phyloP scores from a whole-genome alignment of 345 rosid genomes.

The Linum lewisii region DNA sequence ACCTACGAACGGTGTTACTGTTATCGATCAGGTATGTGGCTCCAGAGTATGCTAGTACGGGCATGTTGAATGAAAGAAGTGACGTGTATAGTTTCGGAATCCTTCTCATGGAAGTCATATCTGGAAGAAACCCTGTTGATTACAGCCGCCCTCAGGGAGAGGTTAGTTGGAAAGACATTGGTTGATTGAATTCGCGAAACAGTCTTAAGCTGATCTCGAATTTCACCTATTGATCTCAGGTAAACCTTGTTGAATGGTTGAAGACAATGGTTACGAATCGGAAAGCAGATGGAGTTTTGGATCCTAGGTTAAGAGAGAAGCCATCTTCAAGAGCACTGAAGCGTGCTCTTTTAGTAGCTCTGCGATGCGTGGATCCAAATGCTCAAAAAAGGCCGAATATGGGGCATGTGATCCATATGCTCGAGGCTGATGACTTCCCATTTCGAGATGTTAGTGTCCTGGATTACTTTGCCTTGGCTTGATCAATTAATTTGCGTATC shows the following conservation, averaged over 20 bases:
- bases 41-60: conserved; percentile 93
- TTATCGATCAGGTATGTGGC: conserved; percentile 58
- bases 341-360: conserved; percentile 73
- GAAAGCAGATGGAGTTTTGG: conserved; percentile 72
- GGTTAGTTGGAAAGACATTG: conserved; percentile 27
- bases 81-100: conserved; percentile 85
- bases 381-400: conserved; percentile 68
- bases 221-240: conserved; percentile 33
- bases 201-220: background rate
- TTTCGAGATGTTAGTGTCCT: conserved; percentile 42
- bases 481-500: too few relatives aligned
- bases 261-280: conserved; percentile 70
- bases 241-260: conserved; percentile 86
- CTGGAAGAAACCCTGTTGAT: conserved; percentile 91
- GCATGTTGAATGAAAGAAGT: conserved; percentile 41
- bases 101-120: conserved; percentile 73
- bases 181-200: conserved; percentile 6
- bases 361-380: conserved; percentile 81
- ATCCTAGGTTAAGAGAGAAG: conserved; percentile 73
- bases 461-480: too few relatives aligned
- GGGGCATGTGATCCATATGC: conserved; percentile 89
- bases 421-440: conserved; percentile 73
- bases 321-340: conserved; percentile 65
- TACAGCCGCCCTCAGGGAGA: conserved; percentile 79
- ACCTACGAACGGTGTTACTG: too few relatives aligned